Evolutionary conservation across 176 grass and related monocot genomes (phyloP).

Genomic region (Zea mays): DNA sequence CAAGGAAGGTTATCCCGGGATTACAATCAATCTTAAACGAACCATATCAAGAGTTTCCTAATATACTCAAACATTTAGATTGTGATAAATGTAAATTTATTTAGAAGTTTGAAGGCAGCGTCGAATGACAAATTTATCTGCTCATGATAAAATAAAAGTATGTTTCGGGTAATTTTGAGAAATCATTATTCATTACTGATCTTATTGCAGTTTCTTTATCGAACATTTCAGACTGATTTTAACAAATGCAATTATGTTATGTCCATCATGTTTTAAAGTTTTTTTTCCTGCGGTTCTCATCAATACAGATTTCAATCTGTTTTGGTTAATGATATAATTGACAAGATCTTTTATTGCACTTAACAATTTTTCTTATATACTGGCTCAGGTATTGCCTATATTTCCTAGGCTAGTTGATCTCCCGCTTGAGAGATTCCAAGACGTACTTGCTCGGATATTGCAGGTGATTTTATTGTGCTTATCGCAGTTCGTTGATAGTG

Average conservation of each 20-base stretch:
- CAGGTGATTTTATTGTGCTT: conserved; percentile 57
- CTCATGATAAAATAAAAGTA: conserved; percentile 12
- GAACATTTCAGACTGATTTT: conserved; percentile 1
- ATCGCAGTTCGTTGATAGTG: not conserved
- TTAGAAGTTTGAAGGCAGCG: conserved; percentile 6
- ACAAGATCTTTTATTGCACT: not conserved
- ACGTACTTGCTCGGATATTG: conserved; percentile 94
- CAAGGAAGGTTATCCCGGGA: too few relatives aligned
- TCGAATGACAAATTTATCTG: conserved; percentile 19
- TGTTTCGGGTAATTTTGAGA: conserved; percentile 10
- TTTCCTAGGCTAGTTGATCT: conserved; percentile 95
- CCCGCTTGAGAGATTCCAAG: conserved; percentile 82
- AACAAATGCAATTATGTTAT: conserved; percentile 11
- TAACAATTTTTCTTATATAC: conserved; percentile 9
- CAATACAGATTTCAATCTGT: not conserved
- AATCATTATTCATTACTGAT: not conserved
- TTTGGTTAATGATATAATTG: not conserved
- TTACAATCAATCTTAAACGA: too few relatives aligned
- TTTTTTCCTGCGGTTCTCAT: conserved; percentile 15
- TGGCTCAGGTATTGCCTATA: conserved; percentile 80
- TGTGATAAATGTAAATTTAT: conserved; percentile 25
- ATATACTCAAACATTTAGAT: not conserved
- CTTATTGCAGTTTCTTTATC: not conserved
- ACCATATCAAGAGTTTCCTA: too few relatives aligned
- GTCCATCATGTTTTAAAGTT: not conserved